Conservation (phyloP, 2,329 filamentous ascomycete genomes). For the Aspergillus alliaceus region DNA sequence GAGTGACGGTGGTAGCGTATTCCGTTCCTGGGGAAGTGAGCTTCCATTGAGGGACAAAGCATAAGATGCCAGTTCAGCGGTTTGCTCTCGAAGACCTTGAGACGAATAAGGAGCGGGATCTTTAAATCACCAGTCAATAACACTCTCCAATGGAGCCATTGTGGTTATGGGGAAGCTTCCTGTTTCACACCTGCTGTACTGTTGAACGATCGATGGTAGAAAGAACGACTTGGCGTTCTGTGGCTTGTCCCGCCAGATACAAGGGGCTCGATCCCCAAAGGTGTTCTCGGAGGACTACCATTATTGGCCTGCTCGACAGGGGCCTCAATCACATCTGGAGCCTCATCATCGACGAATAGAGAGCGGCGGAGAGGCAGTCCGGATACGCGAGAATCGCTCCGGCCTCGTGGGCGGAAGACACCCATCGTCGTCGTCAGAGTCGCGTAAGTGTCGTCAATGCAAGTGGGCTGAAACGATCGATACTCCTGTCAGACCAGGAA, state of each 20-base stretch:
- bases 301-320: conserved; percentile 29
- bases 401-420: conserved; percentile 30
- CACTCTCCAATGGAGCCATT: neutral
- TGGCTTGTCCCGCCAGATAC: conserved; percentile 33
- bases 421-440: conserved; percentile 21
- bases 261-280: conserved; percentile 26
- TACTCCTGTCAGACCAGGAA: neutral
- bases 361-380: conserved; percentile 23
- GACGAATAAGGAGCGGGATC: conserved; percentile 73
- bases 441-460: no score
- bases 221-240: conserved; percentile 46
- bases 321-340: conserved; percentile 21
- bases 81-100: conserved; percentile 78
- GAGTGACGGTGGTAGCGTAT: conserved; percentile 28
- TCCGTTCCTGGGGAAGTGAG: conserved; percentile 24
- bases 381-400: conserved; percentile 30
- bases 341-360: conserved; percentile 22
- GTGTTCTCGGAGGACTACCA: conserved; percentile 26
- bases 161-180: neutral
- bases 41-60: conserved; percentile 58
- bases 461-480: no score
- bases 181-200: conserved; percentile 36
- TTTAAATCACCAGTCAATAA: conserved; percentile 34
- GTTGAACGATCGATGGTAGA: conserved; percentile 47
- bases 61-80: conserved; percentile 81